Evolutionary conservation across 2,329 filamentous ascomycete species (phyloP), one percentile per base, ranked within the genome.

Genomic region (Alternaria hordeiaustralica): DNA sequence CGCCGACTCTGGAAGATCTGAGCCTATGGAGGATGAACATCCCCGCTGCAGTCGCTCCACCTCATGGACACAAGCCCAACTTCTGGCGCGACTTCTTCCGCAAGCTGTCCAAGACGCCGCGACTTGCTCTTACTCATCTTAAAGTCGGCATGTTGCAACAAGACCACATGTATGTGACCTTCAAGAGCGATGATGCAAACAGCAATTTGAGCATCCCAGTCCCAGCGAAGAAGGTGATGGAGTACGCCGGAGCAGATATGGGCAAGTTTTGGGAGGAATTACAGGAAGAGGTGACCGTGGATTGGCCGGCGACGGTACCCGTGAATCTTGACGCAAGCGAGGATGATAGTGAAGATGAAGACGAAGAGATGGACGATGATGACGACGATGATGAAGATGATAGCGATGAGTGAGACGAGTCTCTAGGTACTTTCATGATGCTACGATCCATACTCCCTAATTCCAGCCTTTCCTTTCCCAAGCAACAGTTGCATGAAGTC

Each of bases 1-100:
- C 82, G 3, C 67, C 81, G 3, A 84, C 80, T 0, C 78, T 89
- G 2, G 73, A 79, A 9, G 69, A 70, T 7, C 73, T 88, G 8
- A 82, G 81, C 60, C 70, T 88, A 0, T 84, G 85, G 73, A 84
- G 81, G 47, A 69, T 87, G 18, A 78, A 62, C 0, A 67, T 83
- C 6, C 9, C 41, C 7, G 18, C 59, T 6, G 30, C 13, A 3
- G 15, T 15, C 12, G 18, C 28, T 5, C 33, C 51, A 25, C 58
- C 63, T 5, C 55, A 50, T 20, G 63, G 62, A 21, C 46, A 62
- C 11, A 67, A 70, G 18, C 61, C 63, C 3, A 73, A 72, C 26
- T 50, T 65, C 3, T 76, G 74, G 74, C 60, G 41, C 12, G 49
- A 60, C 7, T 53, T 75, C 44, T 71, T 76, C 49, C 25, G n/a